These are phyloP conservation scores for Talaromyces sp. DNA, from an alignment of 2,329 filamentous ascomycete species.

Conservation along the genomic window DNA sequence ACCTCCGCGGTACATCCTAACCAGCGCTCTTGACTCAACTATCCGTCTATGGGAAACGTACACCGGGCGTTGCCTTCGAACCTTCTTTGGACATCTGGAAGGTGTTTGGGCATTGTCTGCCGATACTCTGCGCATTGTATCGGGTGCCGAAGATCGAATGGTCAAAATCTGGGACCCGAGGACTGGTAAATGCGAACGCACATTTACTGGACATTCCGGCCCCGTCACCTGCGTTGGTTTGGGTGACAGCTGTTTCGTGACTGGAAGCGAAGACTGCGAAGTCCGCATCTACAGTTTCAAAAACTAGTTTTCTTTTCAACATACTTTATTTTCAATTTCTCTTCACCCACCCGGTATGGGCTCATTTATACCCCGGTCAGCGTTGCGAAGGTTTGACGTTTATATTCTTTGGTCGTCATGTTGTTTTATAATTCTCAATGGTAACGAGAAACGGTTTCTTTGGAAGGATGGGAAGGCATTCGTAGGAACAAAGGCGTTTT, in stretches of 20 bases:
- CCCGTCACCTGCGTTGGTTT: constrained; percentile 91
- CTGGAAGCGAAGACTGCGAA: constrained; percentile 89
- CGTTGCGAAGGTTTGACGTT: not conserved
- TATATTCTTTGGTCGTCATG: too few relatives aligned
- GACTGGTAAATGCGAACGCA: constrained; percentile 86
- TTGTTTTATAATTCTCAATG: not conserved
- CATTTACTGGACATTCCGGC: constrained; percentile 83
- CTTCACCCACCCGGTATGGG: not conserved
- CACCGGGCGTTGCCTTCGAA: constrained; percentile 77
- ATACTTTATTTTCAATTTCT: not conserved
- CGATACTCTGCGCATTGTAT: constrained; percentile 82
- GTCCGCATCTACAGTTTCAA: constrained; percentile 77
- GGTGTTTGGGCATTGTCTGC: constrained; percentile 91
- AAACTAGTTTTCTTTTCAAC: constrained; percentile 23
- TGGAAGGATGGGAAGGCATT: not conserved
- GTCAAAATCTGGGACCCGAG: constrained; percentile 95
- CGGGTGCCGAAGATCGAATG: constrained; percentile 88
- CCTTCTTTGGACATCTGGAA: constrained; percentile 95
- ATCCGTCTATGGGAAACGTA: constrained; percentile 89
- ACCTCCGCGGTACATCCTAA: constrained; percentile 88
- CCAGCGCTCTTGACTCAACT: constrained; percentile 84
- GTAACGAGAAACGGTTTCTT: not conserved
- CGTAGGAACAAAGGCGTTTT: not conserved
- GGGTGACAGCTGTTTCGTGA: constrained; percentile 84
- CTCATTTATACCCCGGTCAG: constrained; percentile 3